These are phyloP conservation scores for Bifiguratus adelaidae DNA, from an alignment of 192 early-diverging fungal genomes.

Conservation along the genomic window DNA sequence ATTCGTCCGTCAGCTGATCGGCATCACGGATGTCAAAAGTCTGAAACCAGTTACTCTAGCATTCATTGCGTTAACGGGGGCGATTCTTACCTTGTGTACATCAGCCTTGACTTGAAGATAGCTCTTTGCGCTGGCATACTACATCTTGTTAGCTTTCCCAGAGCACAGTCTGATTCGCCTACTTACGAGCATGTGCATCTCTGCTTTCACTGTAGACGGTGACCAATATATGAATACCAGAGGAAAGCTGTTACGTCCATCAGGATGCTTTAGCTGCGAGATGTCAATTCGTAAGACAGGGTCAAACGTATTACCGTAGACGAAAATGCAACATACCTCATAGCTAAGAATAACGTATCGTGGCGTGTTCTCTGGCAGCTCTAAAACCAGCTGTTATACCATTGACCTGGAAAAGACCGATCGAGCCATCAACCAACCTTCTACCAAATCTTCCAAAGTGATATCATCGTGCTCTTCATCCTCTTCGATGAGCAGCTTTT, in stretches of 20 bases:
- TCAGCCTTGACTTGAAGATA: constrained; percentile 44
- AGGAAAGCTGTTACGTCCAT: constrained; percentile 65
- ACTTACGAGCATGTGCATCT: constrained; percentile 31
- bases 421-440: constrained; percentile 16
- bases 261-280: constrained; percentile 34
- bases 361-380: constrained; percentile 53
- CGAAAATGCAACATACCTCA: constrained; percentile 17
- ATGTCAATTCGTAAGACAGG: no score
- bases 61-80: not conserved
- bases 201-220: constrained; percentile 29
- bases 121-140: constrained; percentile 56
- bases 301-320: not conserved
- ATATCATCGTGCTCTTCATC: constrained; percentile 33
- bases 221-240: constrained; percentile 62
- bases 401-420: not conserved
- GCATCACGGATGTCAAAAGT: constrained; percentile 59
- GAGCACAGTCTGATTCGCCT: no score
- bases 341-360: constrained; percentile 50
- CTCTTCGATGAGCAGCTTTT: constrained; percentile 31
- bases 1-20: constrained; percentile 54
- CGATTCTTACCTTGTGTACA: constrained; percentile 46
- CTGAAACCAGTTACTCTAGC: constrained; percentile 15
- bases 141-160: not conserved
- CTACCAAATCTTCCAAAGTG: constrained; percentile 41
- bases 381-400: not conserved